These are phyloP conservation scores for Ophiostoma sp. DNA, from an alignment of 2,329 filamentous ascomycete genomes.

Conservation along the genomic window DNA sequence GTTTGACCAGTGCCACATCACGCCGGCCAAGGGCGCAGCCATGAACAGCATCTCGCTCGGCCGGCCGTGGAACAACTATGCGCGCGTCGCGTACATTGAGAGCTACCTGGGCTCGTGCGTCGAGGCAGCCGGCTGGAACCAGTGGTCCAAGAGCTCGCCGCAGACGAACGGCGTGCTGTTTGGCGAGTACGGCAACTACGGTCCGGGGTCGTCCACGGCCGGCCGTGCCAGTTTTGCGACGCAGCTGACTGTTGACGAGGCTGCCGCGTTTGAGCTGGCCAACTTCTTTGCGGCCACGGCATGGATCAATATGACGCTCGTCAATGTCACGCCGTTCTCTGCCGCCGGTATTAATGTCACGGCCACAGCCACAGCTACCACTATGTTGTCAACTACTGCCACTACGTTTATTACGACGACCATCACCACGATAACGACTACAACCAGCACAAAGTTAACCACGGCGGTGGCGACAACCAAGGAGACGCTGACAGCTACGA, in stretches of 20 bases:
- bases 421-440: background rate
- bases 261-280: conserved; percentile 37
- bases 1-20: conserved; percentile 42
- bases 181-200: conserved; percentile 43
- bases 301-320: conserved; percentile 40
- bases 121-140: conserved; percentile 46
- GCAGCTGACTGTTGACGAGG: conserved; percentile 22
- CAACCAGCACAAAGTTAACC: background rate
- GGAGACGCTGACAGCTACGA: background rate
- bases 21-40: background rate
- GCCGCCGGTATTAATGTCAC: background rate
- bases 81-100: conserved; percentile 43
- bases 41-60: conserved; percentile 40
- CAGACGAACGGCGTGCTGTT: conserved; percentile 34
- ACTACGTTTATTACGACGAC: background rate
- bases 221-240: conserved; percentile 4
- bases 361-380: background rate
- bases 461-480: background rate
- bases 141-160: conserved; percentile 34
- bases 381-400: background rate
- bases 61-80: conserved; percentile 43
- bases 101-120: conserved; percentile 9
- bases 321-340: conserved; percentile 36
- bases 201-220: conserved; percentile 19
- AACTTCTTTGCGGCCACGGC: conserved; percentile 38